These are phyloP conservation scores for Penicillium samsonianum DNA, from an alignment of 495 filamentous ascomycete species.

Conservation along the genomic window DNA sequence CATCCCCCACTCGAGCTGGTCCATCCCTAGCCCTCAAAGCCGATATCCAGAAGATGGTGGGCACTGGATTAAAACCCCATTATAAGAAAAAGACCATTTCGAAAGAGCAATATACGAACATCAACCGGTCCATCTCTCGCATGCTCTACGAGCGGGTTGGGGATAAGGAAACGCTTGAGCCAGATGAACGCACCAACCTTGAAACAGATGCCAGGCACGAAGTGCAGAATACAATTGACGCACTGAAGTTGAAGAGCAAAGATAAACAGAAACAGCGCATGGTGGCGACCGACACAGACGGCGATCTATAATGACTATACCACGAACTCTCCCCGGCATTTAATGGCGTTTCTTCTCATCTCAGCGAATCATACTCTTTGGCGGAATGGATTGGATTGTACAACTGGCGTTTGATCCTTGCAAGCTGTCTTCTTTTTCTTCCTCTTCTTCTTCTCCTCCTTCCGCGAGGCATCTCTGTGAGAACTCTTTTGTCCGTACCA, in stretches of 20 bases:
- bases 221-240: constrained; percentile 65
- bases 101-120: constrained; percentile 81
- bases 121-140: constrained; percentile 81
- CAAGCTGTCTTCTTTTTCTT: constrained; percentile 6
- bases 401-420: constrained; percentile 17
- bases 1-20: constrained; percentile 54
- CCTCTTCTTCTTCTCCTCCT: not conserved
- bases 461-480: constrained; percentile 3
- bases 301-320: constrained; percentile 30
- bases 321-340: constrained; percentile 22
- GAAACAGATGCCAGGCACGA: constrained; percentile 72
- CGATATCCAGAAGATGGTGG: constrained; percentile 79
- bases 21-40: constrained; percentile 74
- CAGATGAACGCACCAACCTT: constrained; percentile 59
- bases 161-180: constrained; percentile 57
- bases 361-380: constrained; percentile 7
- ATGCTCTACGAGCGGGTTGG: constrained; percentile 81
- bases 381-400: constrained; percentile 5
- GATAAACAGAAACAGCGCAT: constrained; percentile 31
- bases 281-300: constrained; percentile 24
- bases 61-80: constrained; percentile 71
- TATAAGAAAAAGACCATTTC: constrained; percentile 68
- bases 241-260: constrained; percentile 26
- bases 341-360: constrained; percentile 28
- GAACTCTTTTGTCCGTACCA: not conserved